A percentile compares a stretch with the other conserved stretches of the same genome.
Evolutionary conservation across 495 filamentous ascomycete genomes (phyloP).

Genomic region (Acidomyces sp.): DNA sequence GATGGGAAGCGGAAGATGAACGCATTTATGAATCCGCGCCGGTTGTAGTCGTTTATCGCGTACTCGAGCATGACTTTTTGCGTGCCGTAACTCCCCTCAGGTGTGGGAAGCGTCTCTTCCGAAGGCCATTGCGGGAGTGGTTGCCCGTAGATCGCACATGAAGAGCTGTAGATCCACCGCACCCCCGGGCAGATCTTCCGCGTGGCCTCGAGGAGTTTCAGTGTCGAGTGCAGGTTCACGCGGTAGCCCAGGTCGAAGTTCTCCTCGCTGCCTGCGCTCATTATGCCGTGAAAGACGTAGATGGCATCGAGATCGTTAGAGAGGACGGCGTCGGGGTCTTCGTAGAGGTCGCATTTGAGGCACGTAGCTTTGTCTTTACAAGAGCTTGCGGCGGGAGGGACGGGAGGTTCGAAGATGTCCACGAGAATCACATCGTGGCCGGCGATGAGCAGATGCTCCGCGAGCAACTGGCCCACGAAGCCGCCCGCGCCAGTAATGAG

Average conservation of each 20-base stretch:
- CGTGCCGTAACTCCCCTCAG: constrained; percentile 59
- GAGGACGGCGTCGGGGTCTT: constrained; percentile 13
- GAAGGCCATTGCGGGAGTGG: constrained; percentile 32
- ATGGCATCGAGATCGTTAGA: constrained; percentile 40
- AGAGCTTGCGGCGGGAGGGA: constrained; percentile 13
- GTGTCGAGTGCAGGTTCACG: constrained; percentile 64
- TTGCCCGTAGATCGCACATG: constrained; percentile 48
- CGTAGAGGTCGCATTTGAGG: constrained; percentile 22
- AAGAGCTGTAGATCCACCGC: constrained; percentile 51
- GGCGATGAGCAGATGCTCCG: constrained; percentile 21
- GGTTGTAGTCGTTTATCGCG: constrained; percentile 62
- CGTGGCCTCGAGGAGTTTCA: constrained; percentile 49
- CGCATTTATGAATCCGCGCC: constrained; percentile 55
- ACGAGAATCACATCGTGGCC: constrained; percentile 21
- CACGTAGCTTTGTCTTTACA: constrained; percentile 12
- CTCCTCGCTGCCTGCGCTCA: constrained; percentile 64
- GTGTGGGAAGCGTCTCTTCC: constrained; percentile 49
- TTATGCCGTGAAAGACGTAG: constrained; percentile 76
- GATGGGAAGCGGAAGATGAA: constrained; percentile 60
- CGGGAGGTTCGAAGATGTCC: constrained; percentile 25
- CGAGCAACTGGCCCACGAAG: constrained; percentile 28
- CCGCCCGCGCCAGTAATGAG: constrained; percentile 28
- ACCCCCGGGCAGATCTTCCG: constrained; percentile 45
- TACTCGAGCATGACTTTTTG: constrained; percentile 68
- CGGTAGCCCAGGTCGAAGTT: constrained; percentile 59